These are phyloP conservation scores for Chlamydomonas sp. DNA, from an alignment of 139 green algal genomes.

Conservation along the genomic window DNA sequence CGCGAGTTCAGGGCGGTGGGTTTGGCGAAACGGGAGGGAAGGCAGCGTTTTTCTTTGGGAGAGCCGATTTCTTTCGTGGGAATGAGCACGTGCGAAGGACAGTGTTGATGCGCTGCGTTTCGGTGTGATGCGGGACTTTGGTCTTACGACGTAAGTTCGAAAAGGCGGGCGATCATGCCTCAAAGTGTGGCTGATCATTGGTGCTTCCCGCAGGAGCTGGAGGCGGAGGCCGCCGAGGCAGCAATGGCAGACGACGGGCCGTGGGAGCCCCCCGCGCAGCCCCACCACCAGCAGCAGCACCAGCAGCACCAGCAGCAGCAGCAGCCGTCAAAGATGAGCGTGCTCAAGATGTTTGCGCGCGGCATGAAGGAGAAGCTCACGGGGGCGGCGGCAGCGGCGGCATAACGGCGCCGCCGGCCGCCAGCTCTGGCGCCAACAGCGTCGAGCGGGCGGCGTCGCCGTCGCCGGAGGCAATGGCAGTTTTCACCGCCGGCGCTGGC, in stretches of 20 bases:
- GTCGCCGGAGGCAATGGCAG: background rate
- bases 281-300: background rate
- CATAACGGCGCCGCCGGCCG: background rate
- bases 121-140: too few species aligned
- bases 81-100: too few species aligned
- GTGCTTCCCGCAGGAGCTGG: constrained; percentile 5
- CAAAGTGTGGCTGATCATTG: too few species aligned
- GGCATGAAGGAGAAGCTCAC: constrained; percentile 35
- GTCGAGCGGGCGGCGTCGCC: constrained; percentile 28
- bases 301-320: background rate
- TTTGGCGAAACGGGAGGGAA: background rate
- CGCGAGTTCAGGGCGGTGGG: constrained; percentile 42
- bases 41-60: background rate
- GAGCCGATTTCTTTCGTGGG: background rate
- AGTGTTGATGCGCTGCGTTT: too few species aligned
- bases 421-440: constrained; percentile 2
- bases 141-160: too few species aligned
- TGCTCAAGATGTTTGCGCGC: constrained; percentile 21
- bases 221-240: constrained; percentile 8
- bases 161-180: too few species aligned
- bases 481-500: background rate
- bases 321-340: constrained; percentile 14
- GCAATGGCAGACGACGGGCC: constrained; percentile 12
- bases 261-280: constrained; percentile 10
- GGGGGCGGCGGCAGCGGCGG: constrained; percentile 2